Conservation (phyloP, 2,329 filamentous ascomycete genomes). For the Monosporascus sp. region DNA sequence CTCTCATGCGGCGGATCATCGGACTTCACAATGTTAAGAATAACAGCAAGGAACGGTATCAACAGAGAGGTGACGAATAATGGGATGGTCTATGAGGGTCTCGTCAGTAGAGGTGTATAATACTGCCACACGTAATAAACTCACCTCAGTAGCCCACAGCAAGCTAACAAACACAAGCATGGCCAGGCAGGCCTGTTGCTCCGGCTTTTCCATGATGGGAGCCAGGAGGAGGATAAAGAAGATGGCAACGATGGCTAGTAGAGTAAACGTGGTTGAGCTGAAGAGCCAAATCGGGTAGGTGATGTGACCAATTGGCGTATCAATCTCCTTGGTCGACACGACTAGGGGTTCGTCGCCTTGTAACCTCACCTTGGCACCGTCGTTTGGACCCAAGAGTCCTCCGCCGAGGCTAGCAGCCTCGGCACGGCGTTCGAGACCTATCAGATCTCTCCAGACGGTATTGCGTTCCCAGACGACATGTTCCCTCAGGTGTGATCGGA, state of each 20-base stretch:
- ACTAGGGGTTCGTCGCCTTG: slow-evolving; percentile 77
- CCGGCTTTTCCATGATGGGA: slow-evolving; percentile 77
- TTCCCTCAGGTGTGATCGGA: slow-evolving; percentile 85
- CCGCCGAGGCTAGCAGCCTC: slow-evolving; percentile 90
- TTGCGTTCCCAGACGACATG: slow-evolving; percentile 99
- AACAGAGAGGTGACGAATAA: slow-evolving; percentile 93
- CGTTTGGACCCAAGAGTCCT: slow-evolving; percentile 71
- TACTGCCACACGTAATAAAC: slow-evolving; percentile 11
- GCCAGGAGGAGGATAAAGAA: slow-evolving; percentile 71
- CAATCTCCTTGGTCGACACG: slow-evolving; percentile 59
- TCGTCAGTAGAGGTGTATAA: slow-evolving; percentile 1
- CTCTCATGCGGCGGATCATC: slow-evolving; percentile 63
- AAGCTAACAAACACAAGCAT: slow-evolving; percentile 90
- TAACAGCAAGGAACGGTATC: slow-evolving; percentile 87
- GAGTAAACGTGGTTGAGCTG: slow-evolving; percentile 71
- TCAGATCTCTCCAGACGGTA: slow-evolving; percentile 98
- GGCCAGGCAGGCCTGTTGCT: slow-evolving; percentile 94
- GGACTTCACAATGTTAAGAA: slow-evolving; percentile 76
- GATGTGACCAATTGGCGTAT: slow-evolving; percentile 75
- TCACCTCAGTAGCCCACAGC: slow-evolving; percentile 91
- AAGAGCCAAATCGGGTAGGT: slow-evolving; percentile 76
- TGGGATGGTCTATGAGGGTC: slow-evolving; percentile 66
- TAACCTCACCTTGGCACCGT: slow-evolving; percentile 61
- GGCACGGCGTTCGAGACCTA: slow-evolving; percentile 90
- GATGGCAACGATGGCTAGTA: slow-evolving; percentile 63